Evolutionary conservation across 2,329 filamentous ascomycete species (phyloP).

Genomic region (Albophoma yamanashiensis): DNA sequence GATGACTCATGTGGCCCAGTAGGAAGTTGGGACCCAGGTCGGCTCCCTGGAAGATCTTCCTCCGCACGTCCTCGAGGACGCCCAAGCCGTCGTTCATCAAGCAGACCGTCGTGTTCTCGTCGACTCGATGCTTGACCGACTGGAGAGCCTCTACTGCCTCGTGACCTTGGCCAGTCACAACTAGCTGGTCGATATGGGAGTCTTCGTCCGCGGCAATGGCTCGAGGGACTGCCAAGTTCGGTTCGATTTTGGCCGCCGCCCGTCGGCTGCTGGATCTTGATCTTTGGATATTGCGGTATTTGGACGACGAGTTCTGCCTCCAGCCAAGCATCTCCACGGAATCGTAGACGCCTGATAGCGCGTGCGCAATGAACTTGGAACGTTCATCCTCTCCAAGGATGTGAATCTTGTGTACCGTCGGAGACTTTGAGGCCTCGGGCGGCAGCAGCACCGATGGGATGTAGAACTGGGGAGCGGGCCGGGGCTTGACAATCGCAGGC

Average conservation of each 20-base stretch:
- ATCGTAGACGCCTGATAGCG: slow-evolving; percentile 28
- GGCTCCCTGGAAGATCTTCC: slow-evolving; percentile 57
- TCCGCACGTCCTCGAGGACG: slow-evolving; percentile 66
- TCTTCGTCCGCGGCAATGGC: slow-evolving; percentile 16
- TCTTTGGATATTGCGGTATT: slow-evolving; percentile 20
- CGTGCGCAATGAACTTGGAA: slow-evolving; percentile 29
- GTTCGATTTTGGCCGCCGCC: slow-evolving; percentile 9
- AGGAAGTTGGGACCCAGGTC: slow-evolving; percentile 63
- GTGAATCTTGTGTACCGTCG: slow-evolving; percentile 26
- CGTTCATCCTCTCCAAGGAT: slow-evolving; percentile 30
- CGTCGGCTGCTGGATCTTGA: slow-evolving; percentile 9
- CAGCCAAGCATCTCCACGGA: slow-evolving; percentile 25
- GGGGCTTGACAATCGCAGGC: neutral
- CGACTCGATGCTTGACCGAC: slow-evolving; percentile 54
- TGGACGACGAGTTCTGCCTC: slow-evolving; percentile 12
- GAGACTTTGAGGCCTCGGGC: slow-evolving; percentile 18
- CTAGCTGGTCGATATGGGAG: slow-evolving; percentile 56
- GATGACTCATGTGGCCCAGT: slow-evolving; percentile 49
- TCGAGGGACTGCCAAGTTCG: slow-evolving; percentile 8
- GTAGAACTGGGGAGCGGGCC: slow-evolving; percentile 14
- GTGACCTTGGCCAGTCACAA: slow-evolving; percentile 52
- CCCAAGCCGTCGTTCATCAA: slow-evolving; percentile 78
- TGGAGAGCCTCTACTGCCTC: slow-evolving; percentile 45
- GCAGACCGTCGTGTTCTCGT: slow-evolving; percentile 58
- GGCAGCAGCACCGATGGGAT: slow-evolving; percentile 25